Conservation (phyloP, 176 grass and related monocot species). For the Phoenix dactylifera region DNA sequence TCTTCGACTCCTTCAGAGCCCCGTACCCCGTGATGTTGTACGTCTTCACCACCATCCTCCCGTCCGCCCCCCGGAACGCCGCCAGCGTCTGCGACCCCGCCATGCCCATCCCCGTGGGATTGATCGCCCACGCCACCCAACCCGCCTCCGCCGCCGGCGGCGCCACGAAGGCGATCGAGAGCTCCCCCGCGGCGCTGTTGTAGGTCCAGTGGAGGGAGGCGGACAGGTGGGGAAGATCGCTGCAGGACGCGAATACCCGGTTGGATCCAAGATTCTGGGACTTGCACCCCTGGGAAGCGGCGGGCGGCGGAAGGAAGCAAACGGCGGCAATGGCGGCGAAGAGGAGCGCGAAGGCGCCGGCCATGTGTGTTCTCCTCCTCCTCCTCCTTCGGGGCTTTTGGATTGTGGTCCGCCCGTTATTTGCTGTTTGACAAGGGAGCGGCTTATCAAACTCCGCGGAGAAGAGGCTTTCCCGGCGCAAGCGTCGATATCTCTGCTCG, state of each 20-base stretch:
- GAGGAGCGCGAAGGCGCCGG: no score
- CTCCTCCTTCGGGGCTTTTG: no score
- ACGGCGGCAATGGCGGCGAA: no score
- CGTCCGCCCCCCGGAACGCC: conserved; percentile 5
- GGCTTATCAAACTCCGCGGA: no score
- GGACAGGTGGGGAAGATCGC: conserved; percentile 25
- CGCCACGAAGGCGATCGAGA: conserved; percentile 49
- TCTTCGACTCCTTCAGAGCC: not conserved
- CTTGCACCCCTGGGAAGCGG: no score
- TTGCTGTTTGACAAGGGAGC: no score
- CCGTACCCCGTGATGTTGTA: conserved; percentile 32
- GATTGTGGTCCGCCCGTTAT: no score
- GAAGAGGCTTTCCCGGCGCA: not conserved
- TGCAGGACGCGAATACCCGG: conserved; percentile 32
- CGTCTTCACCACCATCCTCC: conserved; percentile 28
- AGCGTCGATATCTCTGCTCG: not conserved
- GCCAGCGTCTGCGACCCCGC: conserved; percentile 51
- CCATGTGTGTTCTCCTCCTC: no score
- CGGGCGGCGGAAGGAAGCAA: no score
- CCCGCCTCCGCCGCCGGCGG: conserved; percentile 17
- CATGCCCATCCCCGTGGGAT: conserved; percentile 48
- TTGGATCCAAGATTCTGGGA: not conserved
- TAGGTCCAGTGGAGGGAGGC: conserved; percentile 52
- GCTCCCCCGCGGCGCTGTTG: conserved; percentile 18
- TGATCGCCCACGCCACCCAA: conserved; percentile 63